Evolutionary conservation across 768 basidiomycete genomes (phyloP).

Genomic region (Tephrocybe sp.): DNA sequence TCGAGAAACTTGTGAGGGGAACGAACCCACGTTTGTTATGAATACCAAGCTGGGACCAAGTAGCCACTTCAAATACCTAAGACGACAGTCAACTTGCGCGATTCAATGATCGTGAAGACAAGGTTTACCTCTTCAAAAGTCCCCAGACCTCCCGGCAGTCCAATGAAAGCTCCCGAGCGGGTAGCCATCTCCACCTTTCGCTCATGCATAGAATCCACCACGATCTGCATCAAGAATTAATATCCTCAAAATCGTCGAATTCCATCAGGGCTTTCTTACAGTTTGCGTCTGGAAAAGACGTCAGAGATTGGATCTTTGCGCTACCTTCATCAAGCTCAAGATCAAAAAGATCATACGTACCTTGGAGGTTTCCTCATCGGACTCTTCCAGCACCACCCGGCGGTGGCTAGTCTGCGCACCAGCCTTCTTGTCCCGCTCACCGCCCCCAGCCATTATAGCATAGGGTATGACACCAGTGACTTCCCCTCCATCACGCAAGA

Average conservation of each 20-base stretch:
- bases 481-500: slow-evolving; percentile 61
- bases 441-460: slow-evolving; percentile 68
- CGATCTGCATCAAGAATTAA: too few relatives aligned
- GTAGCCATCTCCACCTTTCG: slow-evolving; percentile 91
- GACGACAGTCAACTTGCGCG: not conserved
- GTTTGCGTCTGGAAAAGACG: slow-evolving; percentile 9
- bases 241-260: too few relatives aligned
- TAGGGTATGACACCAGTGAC: slow-evolving; percentile 78
- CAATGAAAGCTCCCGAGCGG: slow-evolving; percentile 76
- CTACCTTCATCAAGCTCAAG: not conserved
- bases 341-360: slow-evolving; percentile 15
- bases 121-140: slow-evolving; percentile 85
- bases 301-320: not conserved
- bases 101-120: not conserved
- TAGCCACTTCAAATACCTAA: slow-evolving; percentile 86
- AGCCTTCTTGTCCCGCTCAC: slow-evolving; percentile 51
- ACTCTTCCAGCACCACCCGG: slow-evolving; percentile 14
- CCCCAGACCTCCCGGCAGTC: slow-evolving; percentile 90
- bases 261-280: slow-evolving; percentile 8
- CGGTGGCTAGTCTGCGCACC: slow-evolving; percentile 19
- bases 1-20: not conserved
- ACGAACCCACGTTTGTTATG: slow-evolving; percentile 67
- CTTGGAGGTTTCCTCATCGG: slow-evolving; percentile 25
- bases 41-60: slow-evolving; percentile 92
- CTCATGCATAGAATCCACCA: slow-evolving; percentile 84